These are phyloP conservation scores for Plasmodium falciparum DNA, from an alignment of 169 alveolate genomes.

Conservation along the genomic window DNA sequence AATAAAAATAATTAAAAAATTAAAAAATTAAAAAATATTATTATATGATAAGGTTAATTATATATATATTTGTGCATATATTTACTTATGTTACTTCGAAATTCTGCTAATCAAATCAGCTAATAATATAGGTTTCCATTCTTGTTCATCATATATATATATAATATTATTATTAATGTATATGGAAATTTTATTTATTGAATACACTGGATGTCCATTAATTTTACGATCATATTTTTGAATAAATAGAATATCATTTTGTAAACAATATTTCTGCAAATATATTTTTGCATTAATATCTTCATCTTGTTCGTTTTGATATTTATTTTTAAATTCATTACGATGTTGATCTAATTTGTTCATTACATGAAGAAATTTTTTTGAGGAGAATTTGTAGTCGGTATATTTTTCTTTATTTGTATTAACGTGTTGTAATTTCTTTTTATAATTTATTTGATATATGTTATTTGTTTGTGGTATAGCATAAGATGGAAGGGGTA, in stretches of 20 bases:
- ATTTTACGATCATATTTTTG: slow-evolving; percentile 69
- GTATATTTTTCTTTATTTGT: slow-evolving; percentile 10
- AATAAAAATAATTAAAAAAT: neutral
- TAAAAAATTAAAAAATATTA: neutral
- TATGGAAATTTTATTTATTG: slow-evolving; percentile 61
- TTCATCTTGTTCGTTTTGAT: slow-evolving; percentile 50
- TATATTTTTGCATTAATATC: slow-evolving; percentile 51
- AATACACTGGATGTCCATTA: slow-evolving; percentile 51
- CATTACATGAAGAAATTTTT: slow-evolving; percentile 44
- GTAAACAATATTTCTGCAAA: slow-evolving; percentile 43
- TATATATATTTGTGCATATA: neutral
- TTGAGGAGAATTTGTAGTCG: slow-evolving; percentile 31
- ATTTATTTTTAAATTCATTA: slow-evolving; percentile 21
- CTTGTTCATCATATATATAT: slow-evolving; percentile 36
- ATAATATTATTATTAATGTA: slow-evolving; percentile 65
- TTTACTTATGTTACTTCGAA: slow-evolving; percentile 4
- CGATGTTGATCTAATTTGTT: slow-evolving; percentile 55
- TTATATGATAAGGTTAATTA: neutral
- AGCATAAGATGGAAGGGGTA: slow-evolving; percentile 68
- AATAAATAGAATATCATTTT: slow-evolving; percentile 51
- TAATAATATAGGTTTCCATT: slow-evolving; percentile 65
- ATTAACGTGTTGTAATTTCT: slow-evolving; percentile 9
- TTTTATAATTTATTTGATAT: slow-evolving; percentile 35
- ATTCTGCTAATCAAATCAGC: slow-evolving; percentile 26
- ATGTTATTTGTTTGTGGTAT: slow-evolving; percentile 44